Conservation (phyloP, 2,329 filamentous ascomycete genomes). For the Hymenoscyphus occultus region DNA sequence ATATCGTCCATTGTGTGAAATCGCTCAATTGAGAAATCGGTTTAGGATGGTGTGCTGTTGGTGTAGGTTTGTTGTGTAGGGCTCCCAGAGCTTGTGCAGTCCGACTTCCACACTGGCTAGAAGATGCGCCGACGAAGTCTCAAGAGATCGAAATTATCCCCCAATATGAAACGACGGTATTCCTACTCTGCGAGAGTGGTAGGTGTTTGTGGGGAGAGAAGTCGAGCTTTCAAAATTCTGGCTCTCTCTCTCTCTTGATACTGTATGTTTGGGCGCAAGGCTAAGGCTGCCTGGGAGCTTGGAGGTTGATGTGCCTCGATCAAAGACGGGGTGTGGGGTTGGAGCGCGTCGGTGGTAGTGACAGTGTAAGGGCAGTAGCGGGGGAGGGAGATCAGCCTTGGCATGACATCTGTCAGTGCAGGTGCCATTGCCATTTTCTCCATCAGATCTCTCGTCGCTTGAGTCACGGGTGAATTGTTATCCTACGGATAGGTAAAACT, state of each 20-base stretch:
- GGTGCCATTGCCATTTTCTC: too few relatives aligned
- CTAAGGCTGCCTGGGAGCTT: background rate
- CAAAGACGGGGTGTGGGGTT: background rate
- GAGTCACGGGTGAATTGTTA: background rate
- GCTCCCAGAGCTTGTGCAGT: background rate
- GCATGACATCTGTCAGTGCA: too few relatives aligned
- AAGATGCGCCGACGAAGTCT: background rate
- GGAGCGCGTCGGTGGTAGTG: background rate
- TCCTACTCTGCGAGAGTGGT: background rate
- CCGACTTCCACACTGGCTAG: background rate
- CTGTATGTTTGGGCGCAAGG: background rate
- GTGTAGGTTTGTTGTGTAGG: background rate
- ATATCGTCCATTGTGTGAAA: slow-evolving; percentile 36
- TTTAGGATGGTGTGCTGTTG: background rate
- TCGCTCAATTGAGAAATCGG: background rate
- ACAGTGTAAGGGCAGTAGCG: background rate
- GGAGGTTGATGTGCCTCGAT: background rate
- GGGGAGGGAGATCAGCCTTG: background rate
- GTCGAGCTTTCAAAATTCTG: background rate
- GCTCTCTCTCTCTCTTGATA: background rate
- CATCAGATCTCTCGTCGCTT: background rate
- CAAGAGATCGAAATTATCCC: background rate
- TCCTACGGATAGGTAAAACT: background rate
- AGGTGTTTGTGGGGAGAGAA: background rate
- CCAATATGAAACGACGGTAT: background rate